Evolutionary conservation across 2,329 filamentous ascomycete species (phyloP).

Genomic region (Calonectria pteridis): DNA sequence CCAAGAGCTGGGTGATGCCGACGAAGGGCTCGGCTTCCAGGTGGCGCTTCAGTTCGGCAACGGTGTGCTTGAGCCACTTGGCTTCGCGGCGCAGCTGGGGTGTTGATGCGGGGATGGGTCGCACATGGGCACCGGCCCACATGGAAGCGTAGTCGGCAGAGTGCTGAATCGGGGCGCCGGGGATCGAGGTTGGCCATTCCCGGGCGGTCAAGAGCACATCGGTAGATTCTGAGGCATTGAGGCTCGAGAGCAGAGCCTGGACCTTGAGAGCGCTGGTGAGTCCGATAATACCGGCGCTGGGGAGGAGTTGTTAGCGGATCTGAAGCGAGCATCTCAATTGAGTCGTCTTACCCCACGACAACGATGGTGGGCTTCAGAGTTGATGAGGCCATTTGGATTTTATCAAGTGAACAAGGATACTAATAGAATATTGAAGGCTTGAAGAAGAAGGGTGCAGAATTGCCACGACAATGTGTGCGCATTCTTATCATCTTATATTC

Average conservation of each 20-base stretch:
- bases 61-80: constrained; percentile 46
- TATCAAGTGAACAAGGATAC: neutral
- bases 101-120: constrained; percentile 58
- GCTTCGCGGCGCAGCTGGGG: constrained; percentile 50
- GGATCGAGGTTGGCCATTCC: constrained; percentile 52
- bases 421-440: neutral
- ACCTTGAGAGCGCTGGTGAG: constrained; percentile 62
- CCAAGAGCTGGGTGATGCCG: constrained; percentile 62
- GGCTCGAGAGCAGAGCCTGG: constrained; percentile 45
- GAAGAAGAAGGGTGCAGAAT: neutral
- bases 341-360: constrained; percentile 42
- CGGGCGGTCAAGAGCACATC: constrained; percentile 46
- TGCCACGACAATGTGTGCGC: neutral
- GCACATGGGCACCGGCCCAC: constrained; percentile 69
- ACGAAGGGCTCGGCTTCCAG: constrained; percentile 45
- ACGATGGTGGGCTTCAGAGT: constrained; percentile 38
- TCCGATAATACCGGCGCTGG: constrained; percentile 66
- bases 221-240: neutral
- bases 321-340: neutral
- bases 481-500: neutral
- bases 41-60: constrained; percentile 42
- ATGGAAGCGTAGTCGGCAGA: constrained; percentile 65
- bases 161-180: constrained; percentile 45
- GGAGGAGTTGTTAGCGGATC: neutral
- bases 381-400: constrained; percentile 22